Evolutionary conservation across 345 rosid genomes (phyloP).

Genomic region (Citrus sp.): DNA sequence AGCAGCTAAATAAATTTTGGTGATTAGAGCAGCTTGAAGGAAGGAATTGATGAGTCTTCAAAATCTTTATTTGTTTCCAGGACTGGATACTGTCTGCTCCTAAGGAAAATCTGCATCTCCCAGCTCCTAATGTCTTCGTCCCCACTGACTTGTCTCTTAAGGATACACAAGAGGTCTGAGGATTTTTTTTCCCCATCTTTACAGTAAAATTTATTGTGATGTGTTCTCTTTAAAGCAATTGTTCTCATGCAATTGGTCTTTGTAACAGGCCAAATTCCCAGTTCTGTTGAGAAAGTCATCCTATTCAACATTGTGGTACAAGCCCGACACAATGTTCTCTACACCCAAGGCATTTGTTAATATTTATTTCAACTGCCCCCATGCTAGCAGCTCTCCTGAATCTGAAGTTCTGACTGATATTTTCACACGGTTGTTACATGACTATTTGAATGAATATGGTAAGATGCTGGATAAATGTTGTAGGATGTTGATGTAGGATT

Average conservation of each 20-base stretch:
- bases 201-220: not conserved
- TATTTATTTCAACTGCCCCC: conserved; percentile 82
- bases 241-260: conserved; percentile 21
- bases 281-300: conserved; percentile 58
- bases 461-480: conserved; percentile 21
- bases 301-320: conserved; percentile 73
- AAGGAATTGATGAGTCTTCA: not conserved
- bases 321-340: conserved; percentile 79
- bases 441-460: conserved; percentile 97
- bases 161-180: conserved; percentile 54
- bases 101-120: conserved; percentile 64
- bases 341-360: conserved; percentile 79
- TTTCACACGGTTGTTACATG: conserved; percentile 71
- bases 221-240: not conserved
- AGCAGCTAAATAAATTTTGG: not conserved
- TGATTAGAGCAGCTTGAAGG: conserved; percentile 1
- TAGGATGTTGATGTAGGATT: conserved; percentile 23
- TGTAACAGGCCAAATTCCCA: conserved; percentile 59
- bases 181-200: not conserved
- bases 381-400: conserved; percentile 70
- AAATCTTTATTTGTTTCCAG: conserved; percentile 38
- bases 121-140: conserved; percentile 66
- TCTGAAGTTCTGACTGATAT: conserved; percentile 68
- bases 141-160: conserved; percentile 84
- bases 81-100: conserved; percentile 76